Base-by-base conservation (phyloP, 805 yeast genomes). In the Ogataea allantospora region DNA sequence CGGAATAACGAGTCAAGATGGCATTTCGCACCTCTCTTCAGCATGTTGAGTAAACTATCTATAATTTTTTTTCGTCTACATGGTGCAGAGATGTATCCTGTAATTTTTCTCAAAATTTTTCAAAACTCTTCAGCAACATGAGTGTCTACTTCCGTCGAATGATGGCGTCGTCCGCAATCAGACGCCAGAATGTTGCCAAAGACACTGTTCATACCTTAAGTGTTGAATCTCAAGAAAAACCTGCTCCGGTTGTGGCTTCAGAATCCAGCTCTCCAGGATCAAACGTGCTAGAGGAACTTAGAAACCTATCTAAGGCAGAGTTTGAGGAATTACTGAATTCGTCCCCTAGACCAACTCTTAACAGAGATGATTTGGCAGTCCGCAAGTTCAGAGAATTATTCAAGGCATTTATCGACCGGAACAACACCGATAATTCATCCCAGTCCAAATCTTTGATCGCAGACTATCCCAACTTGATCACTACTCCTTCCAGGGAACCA, bases 391-490 rank as follows among this genome's bases (percentile, higher is more conserved):
- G 54, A 18, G 40, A 54, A 31, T 47, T 60, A 24, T 47, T 57
- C 37, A 46, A 53, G 35, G 44, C 57, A 10, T 58, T 50, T 42
- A 42, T 53, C 41, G 48, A 46, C 20, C 46, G 49, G 33, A 58
- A 55, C 36, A 42, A 46, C 27, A 35, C 46, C 17, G 44, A 45
- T 32, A 47, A 49, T 25, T 47, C 48, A 21, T 33, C 50, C 1
- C 45, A 53, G 5, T 44, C 59, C 7, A 53, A 60, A 9, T 45
- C 57, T 25, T 42, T 58, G 32, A 40, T 60, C 15, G 31, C 55
- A 12, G 56, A 59, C 27, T 82, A 70, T 58, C 93, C 95, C 32
- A 72, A 73, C 46, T 70, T 88, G 43, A 71, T 72, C 34, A 78
- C 80, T 25, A 74, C 91, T 0, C 67, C 75, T 7, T 70, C 68